These are phyloP conservation scores for Candida ulmi DNA, from an alignment of 805 yeast species.

Conservation along the genomic window DNA sequence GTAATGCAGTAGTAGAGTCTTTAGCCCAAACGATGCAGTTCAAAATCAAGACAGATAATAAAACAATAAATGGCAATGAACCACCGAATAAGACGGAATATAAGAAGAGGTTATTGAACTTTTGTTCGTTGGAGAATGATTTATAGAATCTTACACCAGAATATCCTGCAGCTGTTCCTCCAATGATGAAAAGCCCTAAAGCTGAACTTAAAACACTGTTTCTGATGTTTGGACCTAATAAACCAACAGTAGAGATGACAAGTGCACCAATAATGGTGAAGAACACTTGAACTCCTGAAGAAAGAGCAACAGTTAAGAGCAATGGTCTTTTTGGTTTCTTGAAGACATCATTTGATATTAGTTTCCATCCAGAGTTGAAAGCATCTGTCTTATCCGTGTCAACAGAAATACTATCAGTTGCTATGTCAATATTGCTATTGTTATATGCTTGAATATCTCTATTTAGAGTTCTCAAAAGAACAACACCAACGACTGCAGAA, in stretches of 20 bases:
- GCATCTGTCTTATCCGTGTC: constrained; percentile 23
- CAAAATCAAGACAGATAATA: constrained; percentile 46
- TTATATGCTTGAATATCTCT: constrained; percentile 40
- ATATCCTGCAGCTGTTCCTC: constrained; percentile 74
- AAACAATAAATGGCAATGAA: constrained; percentile 39
- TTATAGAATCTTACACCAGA: constrained; percentile 60
- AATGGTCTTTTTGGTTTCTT: constrained; percentile 43
- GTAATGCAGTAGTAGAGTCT: constrained; percentile 70
- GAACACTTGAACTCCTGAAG: constrained; percentile 71
- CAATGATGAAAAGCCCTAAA: constrained; percentile 51
- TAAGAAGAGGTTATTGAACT: constrained; percentile 4
- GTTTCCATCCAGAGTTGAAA: constrained; percentile 44
- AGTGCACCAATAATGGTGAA: constrained; percentile 62
- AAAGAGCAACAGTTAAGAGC: constrained; percentile 49
- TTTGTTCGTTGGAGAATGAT: constrained; percentile 36
- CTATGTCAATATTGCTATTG: constrained; percentile 17
- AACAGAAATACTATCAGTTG: constrained; percentile 18
- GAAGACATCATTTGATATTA: constrained; percentile 48
- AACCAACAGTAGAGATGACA: constrained; percentile 49
- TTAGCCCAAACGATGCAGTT: constrained; percentile 73
- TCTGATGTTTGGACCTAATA: constrained; percentile 58
- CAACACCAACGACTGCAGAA: constrained; percentile 59
- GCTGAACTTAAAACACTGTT: constrained; percentile 64
- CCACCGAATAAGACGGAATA: constrained; percentile 43
- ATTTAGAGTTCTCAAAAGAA: constrained; percentile 50